A percentile compares a stretch with the other conserved stretches of the same genome.
These are phyloP conservation scores for Lizanozyma gosingica DNA, from an alignment of 1,139 yeast genomes.

Conservation along the genomic window DNA sequence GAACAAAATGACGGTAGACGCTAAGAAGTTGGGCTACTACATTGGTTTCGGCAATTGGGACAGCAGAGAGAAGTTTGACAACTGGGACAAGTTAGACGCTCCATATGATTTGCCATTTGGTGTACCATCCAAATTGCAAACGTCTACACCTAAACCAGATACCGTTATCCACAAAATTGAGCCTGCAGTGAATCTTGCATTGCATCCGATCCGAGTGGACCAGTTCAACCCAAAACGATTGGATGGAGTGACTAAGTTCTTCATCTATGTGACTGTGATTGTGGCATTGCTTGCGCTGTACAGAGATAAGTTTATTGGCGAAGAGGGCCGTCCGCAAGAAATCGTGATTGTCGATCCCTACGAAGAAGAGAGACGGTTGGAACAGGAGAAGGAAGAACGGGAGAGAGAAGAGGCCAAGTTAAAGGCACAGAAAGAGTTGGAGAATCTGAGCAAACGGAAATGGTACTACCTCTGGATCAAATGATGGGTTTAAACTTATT, in stretches of 20 bases:
- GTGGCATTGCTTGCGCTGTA: slow-evolving; percentile 36
- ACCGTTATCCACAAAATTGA: slow-evolving; percentile 21
- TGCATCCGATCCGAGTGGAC: slow-evolving; percentile 35
- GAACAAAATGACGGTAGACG: slow-evolving; percentile 34
- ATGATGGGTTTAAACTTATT: background rate
- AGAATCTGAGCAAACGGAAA: slow-evolving; percentile 8
- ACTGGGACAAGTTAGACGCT: slow-evolving; percentile 28
- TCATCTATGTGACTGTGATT: slow-evolving; percentile 38
- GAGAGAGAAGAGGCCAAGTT: slow-evolving; percentile 4
- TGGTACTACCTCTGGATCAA: slow-evolving; percentile 24
- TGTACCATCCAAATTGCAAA: slow-evolving; percentile 25
- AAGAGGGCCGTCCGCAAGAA: slow-evolving; percentile 38
- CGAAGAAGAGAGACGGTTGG: slow-evolving; percentile 19
- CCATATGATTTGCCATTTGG: slow-evolving; percentile 52
- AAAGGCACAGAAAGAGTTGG: slow-evolving; percentile 8
- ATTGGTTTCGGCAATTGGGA: slow-evolving; percentile 62
- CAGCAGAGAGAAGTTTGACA: slow-evolving; percentile 45
- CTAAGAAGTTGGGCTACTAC: slow-evolving; percentile 45
- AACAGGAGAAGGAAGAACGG: slow-evolving; percentile 11
- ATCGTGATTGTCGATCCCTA: slow-evolving; percentile 28
- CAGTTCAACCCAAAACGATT: slow-evolving; percentile 43
- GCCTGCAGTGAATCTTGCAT: slow-evolving; percentile 36
- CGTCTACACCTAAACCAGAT: slow-evolving; percentile 15
- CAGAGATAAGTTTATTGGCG: slow-evolving; percentile 43
- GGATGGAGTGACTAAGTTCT: slow-evolving; percentile 47